A percentile compares a stretch with the other conserved stretches of the same genome.
These are phyloP conservation scores for Boletus rufocinnamomeus DNA, from an alignment of 768 basidiomycete genomes.

Conservation along the genomic window DNA sequence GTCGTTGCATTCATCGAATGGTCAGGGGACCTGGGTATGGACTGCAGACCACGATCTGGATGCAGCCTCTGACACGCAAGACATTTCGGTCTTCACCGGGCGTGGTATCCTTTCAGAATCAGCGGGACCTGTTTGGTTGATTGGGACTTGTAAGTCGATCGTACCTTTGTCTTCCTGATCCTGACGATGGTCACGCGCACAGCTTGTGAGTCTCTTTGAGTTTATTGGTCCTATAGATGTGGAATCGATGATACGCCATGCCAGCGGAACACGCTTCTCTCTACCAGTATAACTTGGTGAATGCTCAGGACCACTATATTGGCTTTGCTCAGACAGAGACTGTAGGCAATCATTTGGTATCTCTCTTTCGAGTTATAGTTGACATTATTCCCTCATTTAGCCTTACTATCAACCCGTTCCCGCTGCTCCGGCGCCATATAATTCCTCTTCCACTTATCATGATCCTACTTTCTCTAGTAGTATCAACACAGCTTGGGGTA, in stretches of 20 bases:
- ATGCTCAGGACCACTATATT: constrained; percentile 49
- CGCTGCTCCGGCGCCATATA: constrained; percentile 44
- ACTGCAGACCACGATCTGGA: constrained; percentile 67
- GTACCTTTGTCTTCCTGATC: not conserved
- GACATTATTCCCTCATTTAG: constrained; percentile 20
- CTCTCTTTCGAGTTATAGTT: not conserved
- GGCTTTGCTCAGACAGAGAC: constrained; percentile 56
- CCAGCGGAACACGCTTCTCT: constrained; percentile 48
- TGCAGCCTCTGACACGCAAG: constrained; percentile 47
- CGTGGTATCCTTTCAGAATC: constrained; percentile 76
- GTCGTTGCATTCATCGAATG: not conserved
- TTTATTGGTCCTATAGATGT: not conserved
- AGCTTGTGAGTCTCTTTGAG: constrained; percentile 23
- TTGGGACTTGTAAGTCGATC: constrained; percentile 53
- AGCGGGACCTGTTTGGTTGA: constrained; percentile 77
- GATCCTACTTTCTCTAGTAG: constrained; percentile 39
- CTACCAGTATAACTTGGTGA: constrained; percentile 49
- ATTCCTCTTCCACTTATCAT: constrained; percentile 32
- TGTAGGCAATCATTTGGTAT: constrained; percentile 24
- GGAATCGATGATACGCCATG: not conserved
- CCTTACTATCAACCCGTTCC: constrained; percentile 53
- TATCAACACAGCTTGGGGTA: constrained; percentile 12
- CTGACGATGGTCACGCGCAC: not conserved
- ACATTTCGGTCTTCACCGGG: constrained; percentile 60
- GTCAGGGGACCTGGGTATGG: constrained; percentile 78